Percentiles rank a stretch among this genome's conserved stretches.
phyloP scores from a whole-genome alignment of 1,139 yeast genomes.

The Candida tropicalis region DNA sequence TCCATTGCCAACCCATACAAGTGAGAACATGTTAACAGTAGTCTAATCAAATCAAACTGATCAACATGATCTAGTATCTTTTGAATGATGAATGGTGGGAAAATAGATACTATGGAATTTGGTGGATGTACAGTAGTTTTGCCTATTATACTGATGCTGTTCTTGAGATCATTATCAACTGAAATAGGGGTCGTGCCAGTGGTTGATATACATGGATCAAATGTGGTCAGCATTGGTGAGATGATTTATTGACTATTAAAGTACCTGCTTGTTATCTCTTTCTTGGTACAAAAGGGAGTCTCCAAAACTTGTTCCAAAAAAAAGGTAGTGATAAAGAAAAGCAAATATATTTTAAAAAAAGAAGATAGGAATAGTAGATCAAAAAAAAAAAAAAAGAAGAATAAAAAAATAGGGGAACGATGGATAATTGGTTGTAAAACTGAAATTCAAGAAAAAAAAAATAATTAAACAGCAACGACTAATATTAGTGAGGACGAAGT shows the following conservation, averaged over 20 bases:
- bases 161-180: background rate
- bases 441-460: background rate
- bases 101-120: constrained; percentile 10
- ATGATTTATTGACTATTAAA: too few species aligned
- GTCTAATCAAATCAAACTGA: constrained; percentile 35
- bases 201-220: background rate
- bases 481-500: background rate
- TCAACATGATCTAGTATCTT: constrained; percentile 25
- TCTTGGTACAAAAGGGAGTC: too few species aligned
- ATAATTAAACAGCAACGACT: background rate
- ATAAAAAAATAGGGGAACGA: constrained; percentile 1
- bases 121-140: constrained; percentile 11
- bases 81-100: constrained; percentile 13
- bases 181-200: background rate
- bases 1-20: constrained; percentile 27
- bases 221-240: background rate
- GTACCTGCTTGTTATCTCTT: too few species aligned
- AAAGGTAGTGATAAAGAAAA: background rate
- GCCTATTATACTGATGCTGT: background rate
- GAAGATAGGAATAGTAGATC: background rate
- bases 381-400: background rate
- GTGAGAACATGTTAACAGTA: constrained; percentile 27
- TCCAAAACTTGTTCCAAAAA: too few species aligned
- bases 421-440: constrained; percentile 3
- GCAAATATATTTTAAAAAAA: too few species aligned